phyloP scores from a whole-genome alignment of 2,329 filamentous ascomycete species.

The Claviceps capensis region DNA sequence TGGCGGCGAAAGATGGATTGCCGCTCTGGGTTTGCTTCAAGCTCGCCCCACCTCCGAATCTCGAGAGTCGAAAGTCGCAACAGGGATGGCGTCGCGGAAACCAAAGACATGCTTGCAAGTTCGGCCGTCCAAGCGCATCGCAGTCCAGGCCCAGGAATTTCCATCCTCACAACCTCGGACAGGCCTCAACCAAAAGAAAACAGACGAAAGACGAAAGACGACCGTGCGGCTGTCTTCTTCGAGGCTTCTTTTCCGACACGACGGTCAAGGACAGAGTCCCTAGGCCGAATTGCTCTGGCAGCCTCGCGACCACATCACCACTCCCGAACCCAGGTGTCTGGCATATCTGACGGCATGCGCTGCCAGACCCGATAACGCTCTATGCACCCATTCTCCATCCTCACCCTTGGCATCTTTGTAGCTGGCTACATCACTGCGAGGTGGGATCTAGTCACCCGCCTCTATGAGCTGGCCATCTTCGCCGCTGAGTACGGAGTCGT shows the following conservation, averaged over 20 bases:
- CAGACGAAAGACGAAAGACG: background rate
- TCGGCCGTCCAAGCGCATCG: slow-evolving; percentile 1
- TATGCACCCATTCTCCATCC: slow-evolving; percentile 97
- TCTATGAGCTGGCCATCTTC: slow-evolving; percentile 95
- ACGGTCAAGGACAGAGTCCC: background rate
- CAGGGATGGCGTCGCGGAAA: slow-evolving; percentile 1
- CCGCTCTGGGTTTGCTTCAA: background rate
- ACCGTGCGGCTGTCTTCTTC: background rate
- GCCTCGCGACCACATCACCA: slow-evolving; percentile 2
- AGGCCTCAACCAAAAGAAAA: background rate
- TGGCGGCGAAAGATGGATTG: background rate
- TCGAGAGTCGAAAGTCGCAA: slow-evolving; percentile 1
- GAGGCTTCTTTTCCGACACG: background rate
- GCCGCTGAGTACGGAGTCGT: slow-evolving; percentile 98
- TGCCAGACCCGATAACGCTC: slow-evolving; percentile 31
- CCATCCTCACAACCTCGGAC: background rate
- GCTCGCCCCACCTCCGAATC: slow-evolving; percentile 2
- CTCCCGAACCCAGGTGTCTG: background rate
- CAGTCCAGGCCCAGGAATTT: background rate
- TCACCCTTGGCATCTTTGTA: slow-evolving; percentile 96
- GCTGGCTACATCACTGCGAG: slow-evolving; percentile 98
- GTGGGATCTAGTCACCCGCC: slow-evolving; percentile 93
- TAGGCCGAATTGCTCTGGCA: background rate
- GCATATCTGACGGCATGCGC: slow-evolving; percentile 26
- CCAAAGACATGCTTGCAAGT: background rate